Percentiles rank a stretch among this genome's conserved stretches.
These are phyloP conservation scores for Phyllostachys edulis DNA, from an alignment of 176 grass and related monocot species.

Conservation along the genomic window DNA sequence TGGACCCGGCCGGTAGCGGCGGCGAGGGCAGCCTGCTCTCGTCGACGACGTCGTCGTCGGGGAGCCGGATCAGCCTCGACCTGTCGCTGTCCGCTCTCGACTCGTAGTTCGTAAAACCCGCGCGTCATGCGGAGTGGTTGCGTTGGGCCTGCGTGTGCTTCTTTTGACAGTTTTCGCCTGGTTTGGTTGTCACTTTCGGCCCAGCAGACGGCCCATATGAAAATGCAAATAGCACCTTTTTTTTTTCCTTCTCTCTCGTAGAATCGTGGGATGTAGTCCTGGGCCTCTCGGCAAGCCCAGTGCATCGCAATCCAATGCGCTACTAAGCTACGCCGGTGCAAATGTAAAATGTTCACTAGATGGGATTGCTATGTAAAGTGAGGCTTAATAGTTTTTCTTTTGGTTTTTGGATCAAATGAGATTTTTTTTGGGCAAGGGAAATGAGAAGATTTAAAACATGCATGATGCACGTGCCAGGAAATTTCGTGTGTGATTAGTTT, in stretches of 20 bases:
- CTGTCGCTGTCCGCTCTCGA: slow-evolving; percentile 30
- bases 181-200: neutral
- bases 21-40: slow-evolving; percentile 21
- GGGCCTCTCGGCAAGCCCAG: neutral
- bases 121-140: neutral
- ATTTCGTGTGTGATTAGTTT: neutral
- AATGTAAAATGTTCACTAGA: neutral
- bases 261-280: neutral
- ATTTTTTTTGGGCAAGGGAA: neutral
- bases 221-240: neutral
- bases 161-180: neutral
- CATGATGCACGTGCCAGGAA: neutral
- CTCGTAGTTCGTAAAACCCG: neutral
- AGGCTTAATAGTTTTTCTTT: neutral
- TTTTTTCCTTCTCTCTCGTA: neutral
- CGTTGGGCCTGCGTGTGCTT: neutral
- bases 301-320: neutral
- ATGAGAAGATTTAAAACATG: neutral
- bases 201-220: neutral
- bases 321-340: neutral
- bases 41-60: slow-evolving; percentile 14
- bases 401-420: neutral
- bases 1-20: neutral
- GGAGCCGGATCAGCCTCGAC: slow-evolving; percentile 47
- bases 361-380: neutral